Percentiles rank a stretch among this genome's conserved stretches.
Conservation (phyloP, 208 protist genomes). For the Perkinsela sp. region DNA sequence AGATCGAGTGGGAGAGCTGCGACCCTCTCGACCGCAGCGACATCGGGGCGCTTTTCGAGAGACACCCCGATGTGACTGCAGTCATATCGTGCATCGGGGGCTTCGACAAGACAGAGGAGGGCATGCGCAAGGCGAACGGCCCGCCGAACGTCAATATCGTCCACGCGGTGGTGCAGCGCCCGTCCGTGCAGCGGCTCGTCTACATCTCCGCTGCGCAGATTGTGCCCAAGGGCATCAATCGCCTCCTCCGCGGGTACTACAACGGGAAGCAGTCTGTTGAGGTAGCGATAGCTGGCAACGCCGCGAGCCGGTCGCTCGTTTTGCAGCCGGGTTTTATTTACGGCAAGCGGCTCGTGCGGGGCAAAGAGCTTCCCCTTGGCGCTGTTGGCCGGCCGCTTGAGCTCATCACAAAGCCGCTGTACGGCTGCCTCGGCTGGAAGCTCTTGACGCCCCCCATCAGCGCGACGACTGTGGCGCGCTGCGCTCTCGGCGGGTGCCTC, state of each 20-base stretch:
- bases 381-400: slow-evolving; percentile 24
- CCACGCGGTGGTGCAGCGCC: slow-evolving; percentile 17
- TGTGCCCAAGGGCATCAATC: slow-evolving; percentile 9
- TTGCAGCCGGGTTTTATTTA: slow-evolving; percentile 41
- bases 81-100: slow-evolving; percentile 28
- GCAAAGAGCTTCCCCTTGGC: slow-evolving; percentile 16
- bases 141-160: slow-evolving; percentile 44
- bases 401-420: slow-evolving; percentile 13
- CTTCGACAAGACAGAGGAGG: slow-evolving; percentile 25
- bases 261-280: slow-evolving; percentile 37
- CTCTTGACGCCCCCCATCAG: slow-evolving; percentile 23
- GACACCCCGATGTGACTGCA: slow-evolving; percentile 30
- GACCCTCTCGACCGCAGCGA: slow-evolving; percentile 22
- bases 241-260: slow-evolving; percentile 40
- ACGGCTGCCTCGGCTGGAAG: slow-evolving; percentile 8
- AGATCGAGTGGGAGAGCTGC: background rate
- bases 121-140: slow-evolving; percentile 23
- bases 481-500: slow-evolving; percentile 21
- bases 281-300: slow-evolving; percentile 23
- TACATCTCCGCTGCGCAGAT: slow-evolving; percentile 33
- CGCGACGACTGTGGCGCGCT: slow-evolving; percentile 27
- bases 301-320: slow-evolving; percentile 15
- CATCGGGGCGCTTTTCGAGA: slow-evolving; percentile 30
- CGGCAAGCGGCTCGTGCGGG: slow-evolving; percentile 14
- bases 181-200: slow-evolving; percentile 17